These are phyloP conservation scores for Phytopythium aichiense DNA, from an alignment of 352 stramenopile genomes.

Conservation along the genomic window DNA sequence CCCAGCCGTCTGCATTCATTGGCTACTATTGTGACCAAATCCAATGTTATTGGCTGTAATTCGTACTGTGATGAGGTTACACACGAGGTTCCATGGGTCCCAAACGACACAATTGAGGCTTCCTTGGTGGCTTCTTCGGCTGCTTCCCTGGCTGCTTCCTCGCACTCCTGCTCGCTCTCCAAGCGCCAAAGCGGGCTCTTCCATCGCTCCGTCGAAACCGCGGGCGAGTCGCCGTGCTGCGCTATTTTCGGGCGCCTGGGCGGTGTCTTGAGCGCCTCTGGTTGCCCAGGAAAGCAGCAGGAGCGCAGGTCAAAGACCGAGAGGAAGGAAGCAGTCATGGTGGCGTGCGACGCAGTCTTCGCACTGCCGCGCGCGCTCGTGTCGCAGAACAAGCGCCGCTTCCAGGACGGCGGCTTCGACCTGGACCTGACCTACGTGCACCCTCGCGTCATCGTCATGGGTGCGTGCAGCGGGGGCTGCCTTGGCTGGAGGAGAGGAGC, in stretches of 20 bases:
- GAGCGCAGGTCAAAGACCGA: background rate
- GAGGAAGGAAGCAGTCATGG: constrained; percentile 12
- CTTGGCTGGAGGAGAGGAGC: background rate
- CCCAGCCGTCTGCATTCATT: constrained; percentile 10
- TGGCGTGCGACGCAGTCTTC: constrained; percentile 32
- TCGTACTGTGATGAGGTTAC: background rate
- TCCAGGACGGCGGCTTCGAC: constrained; percentile 52
- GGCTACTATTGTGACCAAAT: constrained; percentile 10
- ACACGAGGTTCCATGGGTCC: background rate
- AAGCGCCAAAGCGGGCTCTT: background rate
- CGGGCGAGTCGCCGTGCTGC: background rate
- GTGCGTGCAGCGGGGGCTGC: constrained; percentile 16
- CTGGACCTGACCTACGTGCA: constrained; percentile 73
- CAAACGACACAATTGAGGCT: too few species aligned
- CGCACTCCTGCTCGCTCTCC: background rate
- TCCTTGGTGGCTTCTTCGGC: too few species aligned
- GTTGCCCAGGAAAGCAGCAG: background rate
- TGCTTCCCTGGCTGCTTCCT: background rate
- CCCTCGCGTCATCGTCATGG: constrained; percentile 74
- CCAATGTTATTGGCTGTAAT: constrained; percentile 3
- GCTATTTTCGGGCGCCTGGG: background rate
- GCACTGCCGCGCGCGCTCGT: constrained; percentile 57
- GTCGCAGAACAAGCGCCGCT: constrained; percentile 77
- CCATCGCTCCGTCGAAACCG: background rate
- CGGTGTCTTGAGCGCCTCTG: background rate